These are phyloP conservation scores for Rauvolfia tetraphylla DNA, from an alignment of 257 asterid species.

Conservation along the genomic window DNA sequence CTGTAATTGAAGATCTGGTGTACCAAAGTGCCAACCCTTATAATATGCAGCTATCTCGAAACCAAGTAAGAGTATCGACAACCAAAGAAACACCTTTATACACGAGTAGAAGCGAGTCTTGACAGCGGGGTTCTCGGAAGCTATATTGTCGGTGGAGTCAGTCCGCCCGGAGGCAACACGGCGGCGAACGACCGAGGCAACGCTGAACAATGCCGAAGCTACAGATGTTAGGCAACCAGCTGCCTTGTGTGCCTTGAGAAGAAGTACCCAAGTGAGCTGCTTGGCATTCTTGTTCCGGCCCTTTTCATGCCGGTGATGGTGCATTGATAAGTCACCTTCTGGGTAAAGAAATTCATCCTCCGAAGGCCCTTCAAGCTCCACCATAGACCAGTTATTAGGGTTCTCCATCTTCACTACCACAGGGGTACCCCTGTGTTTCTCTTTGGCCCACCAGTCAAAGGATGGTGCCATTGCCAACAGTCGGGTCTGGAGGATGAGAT, in stretches of 20 bases:
- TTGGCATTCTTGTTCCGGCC: slow-evolving; percentile 88
- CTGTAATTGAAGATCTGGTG: slow-evolving; percentile 56
- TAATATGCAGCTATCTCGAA: slow-evolving; percentile 73
- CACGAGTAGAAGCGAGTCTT: slow-evolving; percentile 50
- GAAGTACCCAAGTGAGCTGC: slow-evolving; percentile 92
- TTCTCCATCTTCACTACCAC: slow-evolving; percentile 94
- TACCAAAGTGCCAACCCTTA: slow-evolving; percentile 79
- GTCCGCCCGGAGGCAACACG: slow-evolving; percentile 73
- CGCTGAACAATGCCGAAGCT: slow-evolving; percentile 69
- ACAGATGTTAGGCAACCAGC: slow-evolving; percentile 83
- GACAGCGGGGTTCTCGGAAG: slow-evolving; percentile 32
- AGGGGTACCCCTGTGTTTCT: slow-evolving; percentile 70
- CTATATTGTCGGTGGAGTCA: slow-evolving; percentile 61
- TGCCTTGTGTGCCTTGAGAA: slow-evolving; percentile 82
- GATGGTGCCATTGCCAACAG: slow-evolving; percentile 56
- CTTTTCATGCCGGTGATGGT: slow-evolving; percentile 29
- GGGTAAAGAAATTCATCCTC: slow-evolving; percentile 66
- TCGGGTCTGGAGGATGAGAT: neutral
- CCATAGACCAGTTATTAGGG: slow-evolving; percentile 96
- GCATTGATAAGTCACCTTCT: slow-evolving; percentile 35
- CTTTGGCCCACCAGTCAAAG: slow-evolving; percentile 76
- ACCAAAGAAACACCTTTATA: slow-evolving; percentile 55
- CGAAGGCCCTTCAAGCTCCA: slow-evolving; percentile 69
- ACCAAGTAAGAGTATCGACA: slow-evolving; percentile 54
- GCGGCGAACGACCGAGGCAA: slow-evolving; percentile 67